These are phyloP conservation scores for Diplotaxis tenuifolia DNA, from an alignment of 345 rosid genomes.

Conservation along the genomic window DNA sequence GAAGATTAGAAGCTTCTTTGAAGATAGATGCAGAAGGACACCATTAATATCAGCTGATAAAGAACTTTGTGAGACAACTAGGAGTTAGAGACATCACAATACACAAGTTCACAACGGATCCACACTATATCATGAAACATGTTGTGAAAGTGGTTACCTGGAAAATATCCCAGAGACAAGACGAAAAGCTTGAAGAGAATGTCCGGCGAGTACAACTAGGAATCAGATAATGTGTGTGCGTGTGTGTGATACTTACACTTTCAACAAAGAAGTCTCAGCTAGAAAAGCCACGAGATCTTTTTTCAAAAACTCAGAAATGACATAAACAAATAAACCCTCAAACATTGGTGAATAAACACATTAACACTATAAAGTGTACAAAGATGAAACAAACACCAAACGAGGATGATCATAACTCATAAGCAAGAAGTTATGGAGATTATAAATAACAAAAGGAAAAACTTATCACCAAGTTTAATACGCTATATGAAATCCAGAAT, in stretches of 20 bases:
- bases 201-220: background rate
- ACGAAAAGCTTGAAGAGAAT: background rate
- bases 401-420: background rate
- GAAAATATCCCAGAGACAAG: background rate
- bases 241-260: background rate
- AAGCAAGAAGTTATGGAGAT: background rate
- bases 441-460: background rate
- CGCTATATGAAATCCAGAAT: background rate
- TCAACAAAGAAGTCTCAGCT: background rate
- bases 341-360: background rate
- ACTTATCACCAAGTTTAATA: background rate
- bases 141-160: background rate
- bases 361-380: background rate
- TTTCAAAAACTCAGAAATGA: background rate
- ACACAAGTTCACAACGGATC: constrained; percentile 10
- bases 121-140: constrained; percentile 2
- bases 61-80: background rate
- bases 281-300: constrained; percentile 10
- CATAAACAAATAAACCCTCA: background rate
- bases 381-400: background rate
- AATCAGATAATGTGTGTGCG: background rate
- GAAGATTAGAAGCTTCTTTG: background rate
- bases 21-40: background rate
- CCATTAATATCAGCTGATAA: no score
- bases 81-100: background rate